Conservation (phyloP, 371 early-diverging fungal species). For the Saksenaea oblongispora region DNA sequence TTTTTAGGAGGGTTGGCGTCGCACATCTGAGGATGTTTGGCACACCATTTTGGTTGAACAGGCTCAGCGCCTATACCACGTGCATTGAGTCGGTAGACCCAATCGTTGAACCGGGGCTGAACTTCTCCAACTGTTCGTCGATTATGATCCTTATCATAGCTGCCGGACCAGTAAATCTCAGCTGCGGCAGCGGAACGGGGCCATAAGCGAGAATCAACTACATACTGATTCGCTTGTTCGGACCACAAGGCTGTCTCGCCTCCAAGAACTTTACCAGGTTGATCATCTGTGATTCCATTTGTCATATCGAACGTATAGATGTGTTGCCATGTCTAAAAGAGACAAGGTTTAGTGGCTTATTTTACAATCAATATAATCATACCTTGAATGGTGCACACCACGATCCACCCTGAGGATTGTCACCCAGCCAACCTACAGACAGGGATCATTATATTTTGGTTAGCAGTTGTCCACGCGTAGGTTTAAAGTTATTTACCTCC, state of each 20-base stretch:
- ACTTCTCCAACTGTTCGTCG: conserved; percentile 32
- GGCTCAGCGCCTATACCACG: conserved; percentile 73
- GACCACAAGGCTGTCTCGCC: conserved; percentile 70
- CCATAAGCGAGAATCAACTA: conserved; percentile 69
- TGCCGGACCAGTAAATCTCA: conserved; percentile 78
- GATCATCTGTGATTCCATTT: conserved; percentile 51
- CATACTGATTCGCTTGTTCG: conserved; percentile 67
- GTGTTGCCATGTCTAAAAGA: conserved; percentile 72
- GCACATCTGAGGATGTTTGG: conserved; percentile 66
- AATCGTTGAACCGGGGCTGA: conserved; percentile 40
- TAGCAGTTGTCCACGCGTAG: neutral
- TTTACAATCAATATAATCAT: neutral
- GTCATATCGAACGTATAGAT: conserved; percentile 74
- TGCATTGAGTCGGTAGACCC: conserved; percentile 54
- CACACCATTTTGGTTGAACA: conserved; percentile 73
- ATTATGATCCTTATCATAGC: conserved; percentile 52
- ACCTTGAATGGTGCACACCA: conserved; percentile 68
- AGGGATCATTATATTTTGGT: neutral
- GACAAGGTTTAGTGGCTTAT: neutral
- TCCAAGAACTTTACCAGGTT: conserved; percentile 47
- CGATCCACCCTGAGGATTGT: conserved; percentile 57
- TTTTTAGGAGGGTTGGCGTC: conserved; percentile 26
- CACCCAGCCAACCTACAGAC: conserved; percentile 45
- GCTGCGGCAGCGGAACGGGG: conserved; percentile 74
- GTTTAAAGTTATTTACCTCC: conserved; percentile 42